Conservation (phyloP, 768 basidiomycete species). For the Gloeophyllum trabeum region DNA sequence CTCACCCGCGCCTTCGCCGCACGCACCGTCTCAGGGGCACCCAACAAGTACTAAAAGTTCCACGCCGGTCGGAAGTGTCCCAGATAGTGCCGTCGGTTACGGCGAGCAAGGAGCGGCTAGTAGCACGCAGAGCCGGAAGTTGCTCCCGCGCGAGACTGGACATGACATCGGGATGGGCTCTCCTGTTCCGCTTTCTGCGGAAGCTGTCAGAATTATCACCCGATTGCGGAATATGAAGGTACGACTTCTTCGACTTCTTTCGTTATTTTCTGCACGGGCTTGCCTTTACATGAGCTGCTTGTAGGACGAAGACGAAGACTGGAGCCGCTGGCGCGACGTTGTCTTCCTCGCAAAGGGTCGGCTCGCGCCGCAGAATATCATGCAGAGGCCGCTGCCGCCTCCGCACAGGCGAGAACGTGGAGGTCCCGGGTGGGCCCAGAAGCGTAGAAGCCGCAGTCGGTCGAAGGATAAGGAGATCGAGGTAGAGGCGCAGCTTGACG, state of each 20-base stretch:
- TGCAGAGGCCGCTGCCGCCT: constrained; percentile 42
- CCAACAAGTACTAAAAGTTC: not conserved
- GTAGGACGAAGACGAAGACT: constrained; percentile 81
- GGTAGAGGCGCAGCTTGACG: not conserved
- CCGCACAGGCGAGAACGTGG: constrained; percentile 51
- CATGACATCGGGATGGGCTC: constrained; percentile 84
- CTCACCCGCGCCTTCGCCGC: not conserved
- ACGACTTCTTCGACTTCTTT: constrained; percentile 7
- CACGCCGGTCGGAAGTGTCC: not conserved
- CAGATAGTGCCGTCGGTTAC: not conserved
- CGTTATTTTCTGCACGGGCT: not conserved
- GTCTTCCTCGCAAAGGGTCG: constrained; percentile 68
- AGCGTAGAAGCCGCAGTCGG: no score
- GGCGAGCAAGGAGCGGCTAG: not conserved
- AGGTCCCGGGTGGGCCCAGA: constrained; percentile 23
- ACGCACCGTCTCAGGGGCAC: not conserved
- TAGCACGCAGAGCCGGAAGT: constrained; percentile 18
- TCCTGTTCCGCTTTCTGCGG: constrained; percentile 65
- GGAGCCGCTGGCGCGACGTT: constrained; percentile 81
- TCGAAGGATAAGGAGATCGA: not conserved
- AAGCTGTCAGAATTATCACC: constrained; percentile 73
- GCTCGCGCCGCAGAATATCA: constrained; percentile 25
- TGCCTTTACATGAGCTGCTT: not conserved
- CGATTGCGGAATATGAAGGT: constrained; percentile 78
- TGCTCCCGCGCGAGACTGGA: constrained; percentile 76